Percentiles rank a stretch among this genome's conserved stretches.
Evolutionary conservation across 202 grass and related monocot species (phyloP).

Genomic region (Eragrostis tef): DNA sequence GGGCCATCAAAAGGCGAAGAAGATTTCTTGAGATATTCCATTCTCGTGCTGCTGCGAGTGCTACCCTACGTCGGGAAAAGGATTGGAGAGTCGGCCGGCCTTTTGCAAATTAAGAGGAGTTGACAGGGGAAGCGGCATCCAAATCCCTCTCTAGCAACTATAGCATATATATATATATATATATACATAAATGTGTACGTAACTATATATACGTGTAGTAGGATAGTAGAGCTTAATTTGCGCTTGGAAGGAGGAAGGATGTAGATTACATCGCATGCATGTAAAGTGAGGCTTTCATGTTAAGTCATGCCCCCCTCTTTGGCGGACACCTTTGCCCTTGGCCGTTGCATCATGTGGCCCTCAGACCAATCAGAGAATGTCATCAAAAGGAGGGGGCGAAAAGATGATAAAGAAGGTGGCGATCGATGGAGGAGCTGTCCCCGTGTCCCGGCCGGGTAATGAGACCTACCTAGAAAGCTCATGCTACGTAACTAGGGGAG

Average conservation of each 20-base stretch:
- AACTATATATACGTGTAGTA: neutral
- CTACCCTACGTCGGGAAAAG: neutral
- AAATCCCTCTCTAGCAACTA: conserved; percentile 5
- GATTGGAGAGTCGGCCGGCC: neutral
- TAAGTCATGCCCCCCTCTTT: conserved; percentile 68
- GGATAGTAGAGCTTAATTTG: neutral
- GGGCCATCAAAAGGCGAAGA: neutral
- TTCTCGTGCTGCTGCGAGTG: conserved; percentile 6
- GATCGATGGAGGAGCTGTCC: conserved; percentile 5
- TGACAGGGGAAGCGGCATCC: conserved; percentile 27
- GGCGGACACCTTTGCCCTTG: conserved; percentile 51
- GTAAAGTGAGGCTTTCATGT: conserved; percentile 57
- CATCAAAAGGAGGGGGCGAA: conserved; percentile 39
- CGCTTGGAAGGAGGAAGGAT: neutral
- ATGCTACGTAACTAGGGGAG: conserved; percentile 16
- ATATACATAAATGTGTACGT: neutral
- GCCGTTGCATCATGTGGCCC: conserved; percentile 49
- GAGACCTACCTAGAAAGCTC: conserved; percentile 36
- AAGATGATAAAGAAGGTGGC: conserved; percentile 14
- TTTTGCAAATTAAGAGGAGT: conserved; percentile 46
- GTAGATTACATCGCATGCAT: conserved; percentile 19
- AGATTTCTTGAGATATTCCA: conserved; percentile 34
- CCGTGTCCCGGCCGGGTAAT: neutral
- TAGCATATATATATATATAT: neutral
- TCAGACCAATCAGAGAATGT: conserved; percentile 57